These are phyloP conservation scores for Solanum ahanhuiri DNA, from an alignment of 257 asterid species.

Conservation along the genomic window DNA sequence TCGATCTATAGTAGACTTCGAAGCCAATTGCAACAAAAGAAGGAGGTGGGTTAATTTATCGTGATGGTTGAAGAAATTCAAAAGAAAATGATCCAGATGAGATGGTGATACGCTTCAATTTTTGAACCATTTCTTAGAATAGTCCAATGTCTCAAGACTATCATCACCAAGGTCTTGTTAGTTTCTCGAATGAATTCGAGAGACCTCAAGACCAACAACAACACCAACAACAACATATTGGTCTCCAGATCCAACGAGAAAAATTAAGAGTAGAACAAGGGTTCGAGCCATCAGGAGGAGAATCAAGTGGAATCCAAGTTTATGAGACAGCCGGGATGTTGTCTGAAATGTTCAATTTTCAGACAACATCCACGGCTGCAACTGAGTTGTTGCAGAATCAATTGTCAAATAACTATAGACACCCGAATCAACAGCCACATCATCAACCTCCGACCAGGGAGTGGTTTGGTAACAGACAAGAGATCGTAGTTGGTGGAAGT, in stretches of 20 bases:
- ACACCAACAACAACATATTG: conserved; percentile 25
- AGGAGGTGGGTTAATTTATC: neutral
- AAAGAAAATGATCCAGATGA: neutral
- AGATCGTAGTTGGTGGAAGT: conserved; percentile 9
- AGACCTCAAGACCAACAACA: conserved; percentile 39
- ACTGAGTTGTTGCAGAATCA: conserved; percentile 51
- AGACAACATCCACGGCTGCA: conserved; percentile 23
- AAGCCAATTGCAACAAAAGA: neutral
- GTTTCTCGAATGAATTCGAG: conserved; percentile 80
- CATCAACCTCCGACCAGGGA: conserved; percentile 4
- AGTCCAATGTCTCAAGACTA: conserved; percentile 81
- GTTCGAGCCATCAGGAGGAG: conserved; percentile 44
- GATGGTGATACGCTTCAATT: neutral
- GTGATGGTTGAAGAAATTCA: neutral
- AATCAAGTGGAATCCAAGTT: conserved; percentile 39
- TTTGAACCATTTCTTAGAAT: conserved; percentile 1
- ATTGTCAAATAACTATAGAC: conserved; percentile 37
- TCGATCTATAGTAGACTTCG: neutral
- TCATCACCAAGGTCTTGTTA: conserved; percentile 55
- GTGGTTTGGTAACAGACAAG: conserved; percentile 50
- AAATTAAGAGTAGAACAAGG: conserved; percentile 56
- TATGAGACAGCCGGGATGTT: conserved; percentile 68
- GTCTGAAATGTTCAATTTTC: conserved; percentile 78
- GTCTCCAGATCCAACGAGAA: conserved; percentile 86
- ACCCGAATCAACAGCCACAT: neutral